These are phyloP conservation scores for Trametes villosa DNA, from an alignment of 768 basidiomycete species.

Conservation along the genomic window DNA sequence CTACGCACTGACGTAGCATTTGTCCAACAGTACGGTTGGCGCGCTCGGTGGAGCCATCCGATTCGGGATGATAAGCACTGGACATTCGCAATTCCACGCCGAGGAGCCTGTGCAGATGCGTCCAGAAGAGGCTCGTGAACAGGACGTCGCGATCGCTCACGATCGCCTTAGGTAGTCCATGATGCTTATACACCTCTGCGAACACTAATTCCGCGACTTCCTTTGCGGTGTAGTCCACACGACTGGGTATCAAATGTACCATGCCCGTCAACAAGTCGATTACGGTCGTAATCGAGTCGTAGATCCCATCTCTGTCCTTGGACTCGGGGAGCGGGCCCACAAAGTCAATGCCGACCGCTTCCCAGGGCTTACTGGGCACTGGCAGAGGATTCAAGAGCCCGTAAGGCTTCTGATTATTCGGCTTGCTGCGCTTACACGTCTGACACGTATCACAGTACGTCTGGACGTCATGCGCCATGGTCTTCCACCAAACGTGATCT, in stretches of 20 bases:
- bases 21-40: conserved; percentile 24
- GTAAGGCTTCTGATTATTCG: conserved; percentile 7
- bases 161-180: conserved; percentile 40
- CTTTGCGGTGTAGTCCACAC: conserved; percentile 32
- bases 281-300: conserved; percentile 30
- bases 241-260: conserved; percentile 35
- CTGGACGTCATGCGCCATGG: conserved; percentile 33
- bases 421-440: conserved; percentile 28
- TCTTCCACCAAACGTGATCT: conserved; percentile 45
- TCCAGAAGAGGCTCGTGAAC: conserved; percentile 44
- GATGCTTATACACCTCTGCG: conserved; percentile 38
- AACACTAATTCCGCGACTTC: conserved; percentile 43
- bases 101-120: conserved; percentile 34
- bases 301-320: conserved; percentile 27
- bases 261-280: conserved; percentile 29
- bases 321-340: conserved; percentile 39
- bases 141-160: no score
- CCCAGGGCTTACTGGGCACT: conserved; percentile 39
- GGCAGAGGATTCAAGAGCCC: conserved; percentile 34
- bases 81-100: conserved; percentile 41
- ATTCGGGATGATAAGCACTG: conserved; percentile 49
- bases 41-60: conserved; percentile 22
- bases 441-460: conserved; percentile 32
- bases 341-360: conserved; percentile 46
- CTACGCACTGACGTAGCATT: conserved; percentile 15